Evolutionary conservation across 2,329 filamentous ascomycete species (phyloP).

Genomic region (Trichoderma aggressivum): DNA sequence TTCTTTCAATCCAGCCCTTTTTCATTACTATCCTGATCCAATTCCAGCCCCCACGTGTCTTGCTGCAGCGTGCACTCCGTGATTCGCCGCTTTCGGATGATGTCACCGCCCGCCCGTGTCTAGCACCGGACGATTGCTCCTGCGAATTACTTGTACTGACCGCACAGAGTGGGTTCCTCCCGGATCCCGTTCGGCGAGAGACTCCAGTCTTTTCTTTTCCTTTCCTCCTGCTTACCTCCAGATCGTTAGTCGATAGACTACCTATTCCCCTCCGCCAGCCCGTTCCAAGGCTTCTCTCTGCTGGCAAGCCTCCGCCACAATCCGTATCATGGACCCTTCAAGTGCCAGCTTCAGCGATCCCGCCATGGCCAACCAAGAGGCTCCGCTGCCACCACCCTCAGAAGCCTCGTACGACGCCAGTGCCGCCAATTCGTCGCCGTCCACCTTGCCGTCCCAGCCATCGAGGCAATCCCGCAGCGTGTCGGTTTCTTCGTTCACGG

Average conservation of each 20-base stretch:
- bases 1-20: background rate
- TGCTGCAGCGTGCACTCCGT: background rate
- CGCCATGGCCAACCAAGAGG: background rate
- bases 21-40: background rate
- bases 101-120: constrained; percentile 7
- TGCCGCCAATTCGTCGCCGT: constrained; percentile 14
- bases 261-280: background rate
- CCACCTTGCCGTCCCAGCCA: constrained; percentile 10
- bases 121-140: constrained; percentile 2
- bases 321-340: constrained; percentile 14
- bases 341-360: constrained; percentile 3
- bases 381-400: constrained; percentile 1
- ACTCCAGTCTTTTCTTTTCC: background rate
- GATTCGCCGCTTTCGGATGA: background rate
- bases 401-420: constrained; percentile 8
- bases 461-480: constrained; percentile 37
- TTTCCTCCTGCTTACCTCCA: background rate
- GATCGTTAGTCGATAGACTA: constrained; percentile 4
- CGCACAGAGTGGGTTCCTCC: constrained; percentile 3
- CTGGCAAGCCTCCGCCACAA: constrained; percentile 3
- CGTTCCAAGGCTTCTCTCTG: background rate
- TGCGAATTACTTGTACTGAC: background rate
- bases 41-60: background rate
- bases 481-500: constrained; percentile 42
- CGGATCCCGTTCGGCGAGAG: background rate